Evolutionary conservation across 441 rosid genomes (phyloP).

Genomic region (Geranium incanum): DNA sequence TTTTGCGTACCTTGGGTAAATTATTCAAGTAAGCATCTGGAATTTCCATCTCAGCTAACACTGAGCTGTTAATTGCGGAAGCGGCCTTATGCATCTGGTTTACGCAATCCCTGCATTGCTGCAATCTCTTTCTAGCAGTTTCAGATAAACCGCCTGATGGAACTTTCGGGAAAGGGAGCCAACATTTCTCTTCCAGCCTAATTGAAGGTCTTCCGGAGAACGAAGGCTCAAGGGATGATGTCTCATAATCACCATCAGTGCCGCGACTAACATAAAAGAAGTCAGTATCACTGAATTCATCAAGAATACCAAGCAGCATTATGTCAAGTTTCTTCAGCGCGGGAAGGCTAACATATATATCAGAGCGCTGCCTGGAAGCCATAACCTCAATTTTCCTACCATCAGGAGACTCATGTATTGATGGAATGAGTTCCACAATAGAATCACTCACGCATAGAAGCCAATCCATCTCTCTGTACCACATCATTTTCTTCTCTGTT

Average conservation of each 20-base stretch:
- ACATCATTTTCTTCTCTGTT: constrained; percentile 41
- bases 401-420: constrained; percentile 38
- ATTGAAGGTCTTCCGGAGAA: constrained; percentile 22
- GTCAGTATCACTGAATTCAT: constrained; percentile 30
- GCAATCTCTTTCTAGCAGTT: constrained; percentile 37
- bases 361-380: constrained; percentile 55
- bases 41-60: constrained; percentile 53
- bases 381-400: constrained; percentile 33
- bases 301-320: constrained; percentile 39
- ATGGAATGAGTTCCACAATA: constrained; percentile 58
- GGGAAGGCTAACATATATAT: constrained; percentile 52
- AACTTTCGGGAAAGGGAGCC: constrained; percentile 50
- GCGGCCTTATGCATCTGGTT: constrained; percentile 52
- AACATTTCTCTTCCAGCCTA: constrained; percentile 50
- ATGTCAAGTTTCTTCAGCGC: constrained; percentile 55
- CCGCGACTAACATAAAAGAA: constrained; percentile 42
- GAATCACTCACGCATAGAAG: constrained; percentile 56
- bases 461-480: constrained; percentile 62
- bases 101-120: constrained; percentile 40
- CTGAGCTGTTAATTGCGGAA: constrained; percentile 46
- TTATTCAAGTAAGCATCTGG: constrained; percentile 49
- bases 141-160: constrained; percentile 45
- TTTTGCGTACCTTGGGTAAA: constrained; percentile 54
- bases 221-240: constrained; percentile 6
- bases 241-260: constrained; percentile 15